These are phyloP conservation scores for Acacia crassicarpa DNA, from an alignment of 306 rosid genomes.

Conservation along the genomic window DNA sequence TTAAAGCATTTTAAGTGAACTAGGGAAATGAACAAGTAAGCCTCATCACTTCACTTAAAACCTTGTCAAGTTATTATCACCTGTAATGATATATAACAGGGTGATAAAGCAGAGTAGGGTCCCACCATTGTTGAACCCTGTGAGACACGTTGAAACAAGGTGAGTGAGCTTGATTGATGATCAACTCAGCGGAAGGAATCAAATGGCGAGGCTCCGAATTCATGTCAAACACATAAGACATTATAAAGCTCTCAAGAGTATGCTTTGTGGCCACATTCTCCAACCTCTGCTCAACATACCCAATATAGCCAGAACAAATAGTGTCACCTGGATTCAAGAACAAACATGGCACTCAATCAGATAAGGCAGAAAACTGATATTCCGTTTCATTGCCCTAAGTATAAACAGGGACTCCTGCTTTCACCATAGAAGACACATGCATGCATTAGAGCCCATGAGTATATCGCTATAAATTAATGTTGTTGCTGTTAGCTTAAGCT, in stretches of 20 bases:
- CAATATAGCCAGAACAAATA: constrained; percentile 34
- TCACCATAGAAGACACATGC: background rate
- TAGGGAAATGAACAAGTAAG: background rate
- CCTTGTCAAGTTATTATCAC: background rate
- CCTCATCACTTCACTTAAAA: background rate
- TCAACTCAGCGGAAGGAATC: constrained; percentile 36
- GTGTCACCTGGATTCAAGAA: constrained; percentile 36
- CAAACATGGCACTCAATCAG: constrained; percentile 32
- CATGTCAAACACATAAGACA: background rate
- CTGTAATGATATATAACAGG: background rate
- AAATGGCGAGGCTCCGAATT: constrained; percentile 13
- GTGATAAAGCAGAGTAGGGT: constrained; percentile 6
- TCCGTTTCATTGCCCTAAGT: background rate
- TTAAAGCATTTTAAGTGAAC: too few species aligned
- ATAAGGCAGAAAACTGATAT: background rate
- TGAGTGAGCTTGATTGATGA: constrained; percentile 12
- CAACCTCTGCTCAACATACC: constrained; percentile 34
- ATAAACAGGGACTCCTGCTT: constrained; percentile 9
- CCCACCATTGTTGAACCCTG: constrained; percentile 37
- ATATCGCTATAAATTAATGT: too few species aligned
- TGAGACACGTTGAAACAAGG: constrained; percentile 15
- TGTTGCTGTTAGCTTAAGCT: background rate
- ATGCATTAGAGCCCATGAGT: too few species aligned
- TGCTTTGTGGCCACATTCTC: constrained; percentile 28
- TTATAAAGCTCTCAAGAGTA: constrained; percentile 1